These are phyloP conservation scores for Acer negundo DNA, from an alignment of 345 rosid genomes.

Conservation along the genomic window DNA sequence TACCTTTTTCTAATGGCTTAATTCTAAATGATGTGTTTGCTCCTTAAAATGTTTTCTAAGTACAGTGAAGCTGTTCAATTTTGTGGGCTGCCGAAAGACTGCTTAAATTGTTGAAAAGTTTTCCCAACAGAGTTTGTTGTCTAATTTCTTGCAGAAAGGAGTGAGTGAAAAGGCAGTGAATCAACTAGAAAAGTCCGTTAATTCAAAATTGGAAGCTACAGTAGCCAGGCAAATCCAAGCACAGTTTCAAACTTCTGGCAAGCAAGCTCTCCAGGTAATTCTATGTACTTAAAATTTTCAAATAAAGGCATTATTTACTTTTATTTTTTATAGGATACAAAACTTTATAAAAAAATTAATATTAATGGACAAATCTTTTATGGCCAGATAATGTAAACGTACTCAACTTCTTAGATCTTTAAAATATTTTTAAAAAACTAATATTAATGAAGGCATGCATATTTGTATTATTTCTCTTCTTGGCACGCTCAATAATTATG, in stretches of 20 bases:
- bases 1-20: background rate
- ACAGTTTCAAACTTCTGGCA: slow-evolving; percentile 76
- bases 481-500: background rate
- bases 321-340: too few species aligned
- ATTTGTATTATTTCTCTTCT: background rate
- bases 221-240: slow-evolving; percentile 73
- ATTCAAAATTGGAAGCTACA: slow-evolving; percentile 61
- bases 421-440: background rate
- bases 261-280: slow-evolving; percentile 77
- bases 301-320: background rate
- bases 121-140: slow-evolving; percentile 14
- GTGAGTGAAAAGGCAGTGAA: slow-evolving; percentile 66
- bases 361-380: background rate
- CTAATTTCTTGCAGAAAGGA: slow-evolving; percentile 55
- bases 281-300: background rate
- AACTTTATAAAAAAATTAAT: too few species aligned
- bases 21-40: slow-evolving; percentile 6
- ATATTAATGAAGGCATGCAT: background rate
- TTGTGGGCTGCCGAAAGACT: background rate
- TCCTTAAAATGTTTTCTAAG: slow-evolving; percentile 3
- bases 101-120: background rate
- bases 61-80: background rate
- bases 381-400: background rate
- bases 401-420: background rate
- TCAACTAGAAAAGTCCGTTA: slow-evolving; percentile 66